phyloP scores from a whole-genome alignment of 2,329 filamentous ascomycete species.

The Cordyceps farinosa region DNA sequence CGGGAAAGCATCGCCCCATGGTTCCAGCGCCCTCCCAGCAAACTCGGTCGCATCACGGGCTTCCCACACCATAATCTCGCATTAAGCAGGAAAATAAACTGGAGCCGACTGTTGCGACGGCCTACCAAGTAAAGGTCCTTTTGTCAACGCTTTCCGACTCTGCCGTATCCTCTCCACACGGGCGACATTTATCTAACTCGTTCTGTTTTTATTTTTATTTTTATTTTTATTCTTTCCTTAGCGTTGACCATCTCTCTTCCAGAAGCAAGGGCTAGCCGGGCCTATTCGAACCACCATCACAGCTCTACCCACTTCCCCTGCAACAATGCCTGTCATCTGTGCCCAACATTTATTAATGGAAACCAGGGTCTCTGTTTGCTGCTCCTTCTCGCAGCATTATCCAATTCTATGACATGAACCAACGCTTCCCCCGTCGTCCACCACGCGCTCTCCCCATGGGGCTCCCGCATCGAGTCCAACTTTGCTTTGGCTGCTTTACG shows the following conservation, averaged over 20 bases:
- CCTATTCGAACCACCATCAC: background rate
- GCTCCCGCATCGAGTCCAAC: constrained; percentile 3
- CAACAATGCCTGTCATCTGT: background rate
- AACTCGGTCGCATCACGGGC: constrained; percentile 1
- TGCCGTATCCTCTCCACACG: background rate
- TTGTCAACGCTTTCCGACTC: background rate
- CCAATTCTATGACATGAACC: background rate
- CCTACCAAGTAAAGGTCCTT: background rate
- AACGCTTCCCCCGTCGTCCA: background rate
- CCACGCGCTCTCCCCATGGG: constrained; percentile 7
- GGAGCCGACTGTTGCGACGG: constrained; percentile 7
- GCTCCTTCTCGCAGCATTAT: background rate
- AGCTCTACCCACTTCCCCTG: constrained; percentile 5
- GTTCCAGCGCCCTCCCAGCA: background rate
- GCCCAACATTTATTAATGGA: constrained; percentile 2
- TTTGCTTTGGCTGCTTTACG: background rate
- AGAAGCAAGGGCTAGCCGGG: background rate
- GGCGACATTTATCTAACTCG: background rate
- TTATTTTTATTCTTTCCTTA: background rate
- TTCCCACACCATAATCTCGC: constrained; percentile 1
- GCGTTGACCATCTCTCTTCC: background rate
- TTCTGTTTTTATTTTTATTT: background rate
- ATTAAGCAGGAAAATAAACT: background rate
- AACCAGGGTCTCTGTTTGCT: background rate
- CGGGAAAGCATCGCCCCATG: background rate